Percentiles rank a stretch among this genome's conserved stretches.
phyloP scores from a whole-genome alignment of 768 basidiomycete species.

The Infundibulicybe gibba region DNA sequence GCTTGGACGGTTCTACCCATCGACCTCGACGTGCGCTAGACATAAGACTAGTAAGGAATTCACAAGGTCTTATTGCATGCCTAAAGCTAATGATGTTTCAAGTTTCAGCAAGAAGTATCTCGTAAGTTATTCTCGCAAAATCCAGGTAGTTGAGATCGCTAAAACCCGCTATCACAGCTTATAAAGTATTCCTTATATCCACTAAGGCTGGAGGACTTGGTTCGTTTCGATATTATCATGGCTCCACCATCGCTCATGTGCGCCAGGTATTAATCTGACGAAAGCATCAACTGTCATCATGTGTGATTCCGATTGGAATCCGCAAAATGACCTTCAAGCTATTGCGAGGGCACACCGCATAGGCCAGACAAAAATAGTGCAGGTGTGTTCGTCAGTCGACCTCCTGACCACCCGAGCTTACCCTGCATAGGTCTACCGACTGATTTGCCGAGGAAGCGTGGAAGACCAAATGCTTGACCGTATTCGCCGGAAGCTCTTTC shows the following conservation, averaged over 20 bases:
- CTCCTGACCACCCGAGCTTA: not conserved
- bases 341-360: conserved; percentile 84
- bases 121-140: conserved; percentile 30
- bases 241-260: conserved; percentile 20
- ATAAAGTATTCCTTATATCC: conserved; percentile 66
- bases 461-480: conserved; percentile 77
- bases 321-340: conserved; percentile 80
- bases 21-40: conserved; percentile 55
- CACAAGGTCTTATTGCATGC: not conserved
- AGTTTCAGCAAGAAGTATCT: conserved; percentile 60
- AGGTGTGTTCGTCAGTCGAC: conserved; percentile 28
- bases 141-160: conserved; percentile 2
- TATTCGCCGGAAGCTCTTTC: conserved; percentile 66
- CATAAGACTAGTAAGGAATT: conserved; percentile 45
- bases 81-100: not conserved
- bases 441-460: conserved; percentile 67
- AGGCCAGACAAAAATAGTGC: conserved; percentile 70
- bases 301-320: conserved; percentile 71
- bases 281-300: conserved; percentile 79
- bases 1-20: conserved; percentile 52
- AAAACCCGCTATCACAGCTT: conserved; percentile 29
- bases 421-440: conserved; percentile 52
- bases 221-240: conserved; percentile 21
- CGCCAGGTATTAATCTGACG: conserved; percentile 75
- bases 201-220: conserved; percentile 73